Evolutionary conservation across 768 basidiomycete genomes (phyloP), one percentile per base, ranked within the genome.

Genomic region (Obba rivulosa): DNA sequence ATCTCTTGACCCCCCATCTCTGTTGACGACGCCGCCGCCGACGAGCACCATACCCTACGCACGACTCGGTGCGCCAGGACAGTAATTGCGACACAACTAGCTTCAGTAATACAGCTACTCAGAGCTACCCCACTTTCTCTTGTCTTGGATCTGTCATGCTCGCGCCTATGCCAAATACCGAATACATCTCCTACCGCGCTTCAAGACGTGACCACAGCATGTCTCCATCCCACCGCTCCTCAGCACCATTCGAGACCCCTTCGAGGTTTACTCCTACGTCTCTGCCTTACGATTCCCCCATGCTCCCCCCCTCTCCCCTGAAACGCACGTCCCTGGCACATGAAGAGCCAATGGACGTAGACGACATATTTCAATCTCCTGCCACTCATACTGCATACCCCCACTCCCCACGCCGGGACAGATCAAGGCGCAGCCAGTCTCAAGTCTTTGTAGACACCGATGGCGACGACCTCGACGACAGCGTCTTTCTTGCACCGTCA

Each of bases 231-330:
- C 68, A 65, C 58, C 56, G 53, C 8, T 37, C 55, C 10, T 50
- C 52, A 8, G 39, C 51, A 31, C 44, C 61, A 61, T 43, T 54
- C 61, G 63, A 40, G 20, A 69, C 69, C 1, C 70, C 71, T n/a
- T 66, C 67, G 3, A 59, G 62, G 34, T 49, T 64, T 39, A 46
- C 58, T 35, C 40, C 57, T 44, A 56, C 61, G 20, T 34, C 55
- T 16, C 52, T 66, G 28, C 66, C 72, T 36, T 76, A 70, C 56
- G 76, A 77, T 57, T 75, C 78, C 25, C 77, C 81, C 39, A 78
- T 83, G 77, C 71, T 79, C 41, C 79, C 81, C 1, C 80, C 84
- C 18, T 85, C 84, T 4, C 82, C 82, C 10, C 72, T 80, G 51
- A 70, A 77, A 45, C 71, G 72, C 53, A 68, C 67, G 67, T 14